Conservation (phyloP, 768 basidiomycete genomes). For the Cystobasidium onofrii region DNA sequence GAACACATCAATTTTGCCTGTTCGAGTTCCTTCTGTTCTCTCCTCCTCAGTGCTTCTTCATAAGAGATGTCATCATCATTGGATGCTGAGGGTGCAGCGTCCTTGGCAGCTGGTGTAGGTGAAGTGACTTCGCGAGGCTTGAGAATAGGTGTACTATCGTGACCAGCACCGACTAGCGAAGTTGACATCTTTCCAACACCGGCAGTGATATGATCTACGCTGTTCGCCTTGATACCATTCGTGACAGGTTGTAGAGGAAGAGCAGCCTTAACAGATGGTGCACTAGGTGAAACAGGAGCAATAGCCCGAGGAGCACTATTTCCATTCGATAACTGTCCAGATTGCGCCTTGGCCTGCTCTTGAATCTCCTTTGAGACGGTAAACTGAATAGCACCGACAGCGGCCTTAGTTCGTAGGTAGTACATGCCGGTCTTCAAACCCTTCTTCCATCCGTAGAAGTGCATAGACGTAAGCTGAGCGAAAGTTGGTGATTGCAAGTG, state of each 20-base stretch:
- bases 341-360: conserved; percentile 52
- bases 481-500: conserved; percentile 80
- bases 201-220: conserved; percentile 40
- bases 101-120: conserved; percentile 49
- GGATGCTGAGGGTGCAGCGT: not conserved
- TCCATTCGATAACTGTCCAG: conserved; percentile 7
- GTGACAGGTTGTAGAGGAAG: conserved; percentile 25
- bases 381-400: conserved; percentile 94
- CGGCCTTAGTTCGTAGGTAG: conserved; percentile 81
- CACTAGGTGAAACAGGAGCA: conserved; percentile 15
- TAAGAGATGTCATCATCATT: conserved; percentile 45
- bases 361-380: conserved; percentile 78
- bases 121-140: conserved; percentile 7
- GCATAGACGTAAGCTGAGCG: conserved; percentile 90
- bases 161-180: conserved; percentile 32
- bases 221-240: conserved; percentile 30
- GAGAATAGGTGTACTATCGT: conserved; percentile 17
- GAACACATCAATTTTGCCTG: conserved; percentile 75
- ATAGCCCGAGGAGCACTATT: conserved; percentile 10
- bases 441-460: conserved; percentile 99
- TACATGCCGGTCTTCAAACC: conserved; percentile 96
- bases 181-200: conserved; percentile 40
- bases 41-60: conserved; percentile 63
- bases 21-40: conserved; percentile 65
- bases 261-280: conserved; percentile 6